Base-by-base conservation (phyloP, 2,329 filamentous ascomycete species). In the Bipolaris cookei region DNA sequence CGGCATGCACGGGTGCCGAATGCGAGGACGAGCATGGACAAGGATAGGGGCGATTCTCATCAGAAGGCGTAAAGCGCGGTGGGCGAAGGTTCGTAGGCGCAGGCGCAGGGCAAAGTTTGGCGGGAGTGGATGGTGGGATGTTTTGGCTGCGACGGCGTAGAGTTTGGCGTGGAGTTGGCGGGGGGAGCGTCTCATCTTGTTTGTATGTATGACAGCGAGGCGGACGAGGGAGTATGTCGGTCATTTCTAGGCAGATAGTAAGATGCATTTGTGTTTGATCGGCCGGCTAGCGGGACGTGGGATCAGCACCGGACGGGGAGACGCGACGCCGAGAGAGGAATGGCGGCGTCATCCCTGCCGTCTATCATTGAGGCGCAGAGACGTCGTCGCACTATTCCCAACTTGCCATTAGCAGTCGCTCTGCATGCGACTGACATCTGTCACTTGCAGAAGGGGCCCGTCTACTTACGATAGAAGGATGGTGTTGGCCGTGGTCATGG, bases 221-320 rank as follows among this genome's bases (percentile, higher is more conserved):
- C 51, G 51, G 35, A 51, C 51, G 50, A 48, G 39, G 48, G 55
- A 60, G 59, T 57, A 59, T 54, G 59, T 59, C 44, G 55, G 64
- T 62, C 58, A 59, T 54, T 60, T 37, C 50, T 8, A 39, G 65
- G 64, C 58, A 21, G 64, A 28, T 28, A 28, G 25, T 28, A 28
- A 28, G 25, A 28, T 28, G 25, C 2, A 28, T 28, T 63, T 41
- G 60, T 59, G 70, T 65, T 62, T 69, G 71, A 73, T 73, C 69
- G 65, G 63, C 70, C 71, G 70, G 70, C 65, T 67, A 64, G 66
- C 62, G 62, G 68, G 64, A 64, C 18, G 23, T 53, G 58, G 41
- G 59, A 67, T 65, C 52, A 58, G 53, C 58, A 49, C 41, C 38
- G 54, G 58, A 28, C 53, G 63, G 64, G 57, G 59, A 63, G 63